Conservation (phyloP, 164 flowering plant species). For the Umbellularia californica region DNA sequence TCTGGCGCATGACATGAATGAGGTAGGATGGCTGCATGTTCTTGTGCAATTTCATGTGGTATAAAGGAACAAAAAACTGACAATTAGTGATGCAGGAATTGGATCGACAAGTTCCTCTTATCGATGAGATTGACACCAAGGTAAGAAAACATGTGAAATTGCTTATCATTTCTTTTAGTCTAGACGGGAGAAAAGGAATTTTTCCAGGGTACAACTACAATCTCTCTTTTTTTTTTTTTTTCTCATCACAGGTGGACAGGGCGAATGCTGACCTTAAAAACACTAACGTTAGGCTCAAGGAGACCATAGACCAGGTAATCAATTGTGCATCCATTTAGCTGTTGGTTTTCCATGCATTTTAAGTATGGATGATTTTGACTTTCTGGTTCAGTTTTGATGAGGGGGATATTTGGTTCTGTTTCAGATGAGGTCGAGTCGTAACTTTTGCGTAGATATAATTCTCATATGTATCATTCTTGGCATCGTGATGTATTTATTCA, state of each 20-base stretch:
- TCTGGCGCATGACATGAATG: constrained; percentile 98
- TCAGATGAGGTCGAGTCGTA: constrained; percentile 91
- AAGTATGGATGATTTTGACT: not conserved
- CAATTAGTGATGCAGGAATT: constrained; percentile 48
- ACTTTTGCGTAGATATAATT: constrained; percentile 92
- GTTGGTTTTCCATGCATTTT: no score
- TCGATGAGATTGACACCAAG: constrained; percentile 95
- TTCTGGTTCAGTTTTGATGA: not conserved
- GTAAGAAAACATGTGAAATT: constrained; percentile 25
- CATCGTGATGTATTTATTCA: constrained; percentile 90
- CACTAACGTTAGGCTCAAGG: constrained; percentile 92
- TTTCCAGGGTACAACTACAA: not conserved
- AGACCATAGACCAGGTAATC: constrained; percentile 81
- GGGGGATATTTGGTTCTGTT: constrained; percentile 12
- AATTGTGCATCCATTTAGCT: constrained; percentile 3
- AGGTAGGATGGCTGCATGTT: constrained; percentile 40
- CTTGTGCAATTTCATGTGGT: not conserved
- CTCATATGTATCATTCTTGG: constrained; percentile 82
- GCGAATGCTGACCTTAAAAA: constrained; percentile 91
- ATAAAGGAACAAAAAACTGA: not conserved
- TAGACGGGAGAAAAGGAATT: not conserved
- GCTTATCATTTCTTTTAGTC: not conserved
- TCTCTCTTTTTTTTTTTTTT: not conserved
- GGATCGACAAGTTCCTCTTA: constrained; percentile 92
- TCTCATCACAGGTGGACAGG: constrained; percentile 64